A percentile compares a stretch with the other conserved stretches of the same genome.
These are phyloP conservation scores for Pterulicium gracile DNA, from an alignment of 1,284 basidiomycete genomes.

Conservation along the genomic window DNA sequence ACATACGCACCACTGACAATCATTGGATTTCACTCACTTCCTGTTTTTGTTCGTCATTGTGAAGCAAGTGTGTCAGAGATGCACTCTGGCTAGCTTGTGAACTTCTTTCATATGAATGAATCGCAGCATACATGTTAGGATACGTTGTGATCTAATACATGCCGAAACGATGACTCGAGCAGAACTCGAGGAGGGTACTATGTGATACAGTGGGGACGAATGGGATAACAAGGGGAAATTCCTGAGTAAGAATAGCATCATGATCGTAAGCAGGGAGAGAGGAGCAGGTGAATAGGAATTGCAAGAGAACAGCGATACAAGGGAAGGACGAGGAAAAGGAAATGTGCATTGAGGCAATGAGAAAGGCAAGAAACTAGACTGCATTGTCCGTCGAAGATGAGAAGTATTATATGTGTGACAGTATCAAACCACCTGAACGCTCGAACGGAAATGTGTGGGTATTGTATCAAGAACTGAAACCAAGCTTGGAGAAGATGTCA, in stretches of 20 bases:
- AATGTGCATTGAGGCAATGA: background rate
- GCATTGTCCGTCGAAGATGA: background rate
- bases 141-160: background rate
- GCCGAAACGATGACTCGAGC: background rate
- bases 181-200: background rate
- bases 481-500: slow-evolving; percentile 72
- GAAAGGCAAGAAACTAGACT: background rate
- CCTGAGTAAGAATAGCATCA: background rate
- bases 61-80: no score
- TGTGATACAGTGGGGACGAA: background rate
- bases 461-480: slow-evolving; percentile 20
- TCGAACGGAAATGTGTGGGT: no score
- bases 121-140: no score
- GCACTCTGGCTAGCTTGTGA: no score
- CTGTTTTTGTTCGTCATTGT: no score
- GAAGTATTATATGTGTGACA: background rate
- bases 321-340: background rate
- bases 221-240: background rate
- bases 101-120: no score
- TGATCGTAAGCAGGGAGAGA: background rate
- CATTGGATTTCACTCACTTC: no score
- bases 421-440: background rate
- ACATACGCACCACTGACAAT: no score
- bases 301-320: background rate
- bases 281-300: background rate